Conservation (phyloP, 2,329 filamentous ascomycete species). For the Beauveria asiatica region DNA sequence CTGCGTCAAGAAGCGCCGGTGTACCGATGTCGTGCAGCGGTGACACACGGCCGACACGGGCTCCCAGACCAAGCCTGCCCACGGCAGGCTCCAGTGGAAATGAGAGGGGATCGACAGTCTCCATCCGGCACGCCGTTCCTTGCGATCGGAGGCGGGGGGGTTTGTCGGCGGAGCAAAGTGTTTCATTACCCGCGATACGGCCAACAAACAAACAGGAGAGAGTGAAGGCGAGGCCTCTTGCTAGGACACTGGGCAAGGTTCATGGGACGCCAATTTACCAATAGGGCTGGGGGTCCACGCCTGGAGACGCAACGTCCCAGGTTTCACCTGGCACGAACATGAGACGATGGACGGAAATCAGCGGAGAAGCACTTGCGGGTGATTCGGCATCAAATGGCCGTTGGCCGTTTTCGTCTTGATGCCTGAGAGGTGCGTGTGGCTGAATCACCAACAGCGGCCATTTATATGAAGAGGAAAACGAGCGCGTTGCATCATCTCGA, state of each 20-base stretch:
- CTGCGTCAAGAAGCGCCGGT: slow-evolving; percentile 7
- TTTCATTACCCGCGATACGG: neutral
- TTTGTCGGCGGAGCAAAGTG: neutral
- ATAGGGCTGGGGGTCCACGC: neutral
- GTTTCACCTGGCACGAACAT: slow-evolving; percentile 3
- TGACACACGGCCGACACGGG: neutral
- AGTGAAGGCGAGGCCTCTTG: neutral
- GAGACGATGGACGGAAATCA: neutral
- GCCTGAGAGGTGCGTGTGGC: neutral
- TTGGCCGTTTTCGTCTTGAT: neutral
- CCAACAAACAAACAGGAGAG: neutral
- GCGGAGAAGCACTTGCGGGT: neutral
- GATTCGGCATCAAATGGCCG: neutral
- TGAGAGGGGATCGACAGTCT: slow-evolving; percentile 9
- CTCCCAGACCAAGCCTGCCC: neutral
- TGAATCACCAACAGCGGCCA: neutral
- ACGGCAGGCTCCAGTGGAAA: neutral
- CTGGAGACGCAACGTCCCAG: slow-evolving; percentile 2
- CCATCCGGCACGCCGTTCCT: neutral
- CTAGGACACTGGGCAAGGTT: neutral
- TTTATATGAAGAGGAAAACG: neutral
- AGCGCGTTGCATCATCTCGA: too few relatives aligned
- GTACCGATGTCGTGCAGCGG: neutral
- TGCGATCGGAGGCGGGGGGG: neutral
- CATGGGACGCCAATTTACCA: neutral